phyloP scores from a whole-genome alignment of 2,329 filamentous ascomycete species.

The Didymella exigua region DNA sequence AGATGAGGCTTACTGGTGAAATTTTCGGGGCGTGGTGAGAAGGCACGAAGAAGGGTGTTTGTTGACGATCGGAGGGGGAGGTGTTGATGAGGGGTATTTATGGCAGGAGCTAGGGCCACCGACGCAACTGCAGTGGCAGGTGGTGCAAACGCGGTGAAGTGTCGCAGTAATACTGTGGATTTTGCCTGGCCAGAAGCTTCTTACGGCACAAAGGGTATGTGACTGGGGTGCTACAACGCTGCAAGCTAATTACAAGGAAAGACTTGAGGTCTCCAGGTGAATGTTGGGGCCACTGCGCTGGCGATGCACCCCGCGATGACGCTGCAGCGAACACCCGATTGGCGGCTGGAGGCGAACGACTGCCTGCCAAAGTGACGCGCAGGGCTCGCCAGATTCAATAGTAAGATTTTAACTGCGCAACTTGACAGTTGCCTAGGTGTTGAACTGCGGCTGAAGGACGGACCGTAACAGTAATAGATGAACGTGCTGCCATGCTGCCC shows the following conservation, averaged over 20 bases:
- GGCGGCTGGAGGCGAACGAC: constrained; percentile 18
- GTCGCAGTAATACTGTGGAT: constrained; percentile 17
- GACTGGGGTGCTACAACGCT: constrained; percentile 20
- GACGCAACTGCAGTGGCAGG: constrained; percentile 13
- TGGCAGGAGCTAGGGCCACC: constrained; percentile 26
- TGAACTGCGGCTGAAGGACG: constrained; percentile 5
- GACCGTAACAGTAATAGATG: constrained; percentile 2
- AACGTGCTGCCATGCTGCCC: constrained; percentile 24
- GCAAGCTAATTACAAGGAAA: constrained; percentile 18
- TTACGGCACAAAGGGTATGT: constrained; percentile 31
- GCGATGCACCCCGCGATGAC: constrained; percentile 41
- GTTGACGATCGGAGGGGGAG: constrained; percentile 18
- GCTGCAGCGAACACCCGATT: constrained; percentile 33
- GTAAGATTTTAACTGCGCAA: constrained; percentile 3
- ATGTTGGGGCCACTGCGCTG: constrained; percentile 38
- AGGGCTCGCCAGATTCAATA: background rate
- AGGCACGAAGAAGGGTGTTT: constrained; percentile 31
- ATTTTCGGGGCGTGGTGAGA: constrained; percentile 8
- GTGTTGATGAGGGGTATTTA: constrained; percentile 23
- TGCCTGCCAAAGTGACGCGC: constrained; percentile 1
- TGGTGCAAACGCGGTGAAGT: constrained; percentile 14
- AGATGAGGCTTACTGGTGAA: constrained; percentile 2
- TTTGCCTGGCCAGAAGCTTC: constrained; percentile 30
- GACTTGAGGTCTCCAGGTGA: constrained; percentile 23
- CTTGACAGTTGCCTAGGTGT: constrained; percentile 1